Evolutionary conservation across 2,329 filamentous ascomycete genomes (phyloP), one percentile per base, ranked within the genome.

Genomic region (Orbilia quercus): DNA sequence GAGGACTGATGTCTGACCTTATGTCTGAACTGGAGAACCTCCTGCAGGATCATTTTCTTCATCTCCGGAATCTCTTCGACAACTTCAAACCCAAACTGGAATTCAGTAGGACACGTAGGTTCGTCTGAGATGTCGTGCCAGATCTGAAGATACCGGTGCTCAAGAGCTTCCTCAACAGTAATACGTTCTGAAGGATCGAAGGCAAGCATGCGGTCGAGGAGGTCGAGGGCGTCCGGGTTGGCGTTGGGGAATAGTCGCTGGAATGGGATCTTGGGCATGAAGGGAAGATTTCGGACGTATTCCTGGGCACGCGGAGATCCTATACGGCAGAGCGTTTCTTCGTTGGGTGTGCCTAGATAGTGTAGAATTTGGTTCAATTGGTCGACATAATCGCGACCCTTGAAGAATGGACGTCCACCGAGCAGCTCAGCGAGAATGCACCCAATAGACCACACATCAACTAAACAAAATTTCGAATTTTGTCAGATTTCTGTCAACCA

Each of bases 331-430:
- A 99, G 86, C 0, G 95, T 99, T 80, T 96, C 92, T 82, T 98
- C 94, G 80, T 94, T 96, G 42, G 95, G 95, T 1, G 94, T 99
- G 76, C 95, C 95, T 60, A 99, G 90, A 81, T 96, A 97, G 84
- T 98, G 93, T 64, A 99, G 87, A 79, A 99, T 99, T 83, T 99
- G 95, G 85, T 99, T 99, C 76, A 99, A 88, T 84, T 99, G 95
- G 82, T 99, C 95, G 81, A 99, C 95, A 80, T 99, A 99, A 84
- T 99, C 95, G 75, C 95, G 91, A 69, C 95, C 95, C 84, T 99
- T 99, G 86, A 99, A 98, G 86, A 99, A 99, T 45, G 95, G 95
- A 72, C 96, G 91, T 72, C 95, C 94, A 75, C 95, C 95, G 36
- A 99, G 88, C 11, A 99, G 88, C 82, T 99, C 95, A 60, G 95